Conservation (phyloP, 306 rosid genomes). For the Prunus padus region DNA sequence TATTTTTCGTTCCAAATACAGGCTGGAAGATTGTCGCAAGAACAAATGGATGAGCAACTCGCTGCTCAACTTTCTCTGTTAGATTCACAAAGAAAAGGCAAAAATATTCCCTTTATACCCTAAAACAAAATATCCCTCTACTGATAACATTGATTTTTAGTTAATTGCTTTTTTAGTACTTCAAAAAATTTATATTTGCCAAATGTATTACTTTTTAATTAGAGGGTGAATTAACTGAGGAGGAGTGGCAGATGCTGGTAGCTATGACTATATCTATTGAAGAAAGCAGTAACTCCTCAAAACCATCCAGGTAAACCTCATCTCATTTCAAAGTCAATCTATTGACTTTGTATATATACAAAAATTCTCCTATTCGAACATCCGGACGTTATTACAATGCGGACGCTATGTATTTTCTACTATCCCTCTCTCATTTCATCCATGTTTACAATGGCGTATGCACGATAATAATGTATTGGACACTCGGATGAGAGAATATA, state of each 20-base stretch:
- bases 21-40: background rate
- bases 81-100: background rate
- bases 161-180: background rate
- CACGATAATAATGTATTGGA: no score
- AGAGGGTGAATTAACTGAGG: background rate
- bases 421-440: no score
- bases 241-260: background rate
- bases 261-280: background rate
- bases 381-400: no score
- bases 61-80: background rate
- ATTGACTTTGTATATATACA: background rate
- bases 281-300: background rate
- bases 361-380: no score
- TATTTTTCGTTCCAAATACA: background rate
- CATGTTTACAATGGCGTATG: accelerated
- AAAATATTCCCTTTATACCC: background rate
- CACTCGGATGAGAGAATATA: no score
- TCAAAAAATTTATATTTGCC: background rate
- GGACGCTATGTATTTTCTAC: accelerated
- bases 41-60: background rate
- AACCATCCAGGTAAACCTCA: background rate
- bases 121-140: no score
- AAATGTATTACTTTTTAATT: background rate
- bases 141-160: background rate
- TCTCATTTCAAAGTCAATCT: no score